Evolutionary conservation across 441 rosid species (phyloP).

Genomic region (Pelargonium fulgidum): DNA sequence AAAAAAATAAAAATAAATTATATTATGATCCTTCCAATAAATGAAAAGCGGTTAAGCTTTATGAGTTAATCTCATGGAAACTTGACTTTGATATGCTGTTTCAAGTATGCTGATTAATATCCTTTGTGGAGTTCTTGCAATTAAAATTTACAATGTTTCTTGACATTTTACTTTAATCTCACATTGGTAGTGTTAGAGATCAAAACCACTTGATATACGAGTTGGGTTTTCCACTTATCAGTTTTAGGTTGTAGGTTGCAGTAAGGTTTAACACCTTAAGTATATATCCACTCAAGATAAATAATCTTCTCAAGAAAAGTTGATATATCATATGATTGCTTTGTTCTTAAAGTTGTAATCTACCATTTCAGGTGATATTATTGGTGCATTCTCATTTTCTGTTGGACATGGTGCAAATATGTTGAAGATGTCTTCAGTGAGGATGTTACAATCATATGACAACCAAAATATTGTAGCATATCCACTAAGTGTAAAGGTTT

Average conservation of each 20-base stretch:
- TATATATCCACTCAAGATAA: neutral
- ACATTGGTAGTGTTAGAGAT: neutral
- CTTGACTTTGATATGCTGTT: too few relatives aligned
- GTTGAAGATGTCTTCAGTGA: conserved; percentile 71
- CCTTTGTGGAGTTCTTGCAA: too few relatives aligned
- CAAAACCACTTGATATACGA: neutral
- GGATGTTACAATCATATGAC: conserved; percentile 60
- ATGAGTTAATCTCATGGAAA: too few relatives aligned
- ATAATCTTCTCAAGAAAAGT: neutral
- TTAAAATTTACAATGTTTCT: too few relatives aligned
- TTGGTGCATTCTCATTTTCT: conserved; percentile 82
- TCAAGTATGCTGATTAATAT: too few relatives aligned
- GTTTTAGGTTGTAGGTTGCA: neutral
- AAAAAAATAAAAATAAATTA: too few relatives aligned
- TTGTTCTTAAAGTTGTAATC: conserved; percentile 15
- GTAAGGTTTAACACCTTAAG: neutral
- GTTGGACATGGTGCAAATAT: conserved; percentile 60
- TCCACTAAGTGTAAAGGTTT: conserved; percentile 71
- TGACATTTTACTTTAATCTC: too few relatives aligned
- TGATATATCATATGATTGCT: neutral
- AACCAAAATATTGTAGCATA: conserved; percentile 48
- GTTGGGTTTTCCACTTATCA: neutral
- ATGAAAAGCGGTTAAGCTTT: too few relatives aligned
- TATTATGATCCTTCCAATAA: too few relatives aligned
- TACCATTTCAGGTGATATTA: conserved; percentile 77